Evolutionary conservation across 73 alveolate species (phyloP).

Genomic region (Stentor roeselii): DNA sequence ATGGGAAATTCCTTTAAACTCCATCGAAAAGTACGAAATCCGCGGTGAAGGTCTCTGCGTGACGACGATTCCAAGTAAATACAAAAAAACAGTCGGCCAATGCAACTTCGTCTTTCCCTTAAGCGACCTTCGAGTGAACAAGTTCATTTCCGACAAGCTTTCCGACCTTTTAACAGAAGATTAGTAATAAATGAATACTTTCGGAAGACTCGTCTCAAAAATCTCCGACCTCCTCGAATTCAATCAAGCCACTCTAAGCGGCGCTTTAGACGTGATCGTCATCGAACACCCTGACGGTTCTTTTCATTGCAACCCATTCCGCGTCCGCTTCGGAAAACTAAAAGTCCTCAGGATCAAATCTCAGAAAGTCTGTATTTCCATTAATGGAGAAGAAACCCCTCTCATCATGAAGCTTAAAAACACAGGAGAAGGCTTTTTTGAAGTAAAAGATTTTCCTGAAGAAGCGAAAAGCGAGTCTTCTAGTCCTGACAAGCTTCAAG

Average conservation of each 20-base stretch:
- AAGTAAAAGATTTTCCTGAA: not conserved
- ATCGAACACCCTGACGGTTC: conserved; percentile 78
- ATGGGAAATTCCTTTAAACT: not conserved
- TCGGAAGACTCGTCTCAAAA: not conserved
- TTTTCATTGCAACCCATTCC: conserved; percentile 74
- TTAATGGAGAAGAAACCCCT: conserved; percentile 64
- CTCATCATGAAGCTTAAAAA: conserved; percentile 76
- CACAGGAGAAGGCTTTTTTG: conserved; percentile 79
- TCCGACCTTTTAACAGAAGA: not conserved
- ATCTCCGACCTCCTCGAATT: not conserved
- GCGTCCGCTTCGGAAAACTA: conserved; percentile 83
- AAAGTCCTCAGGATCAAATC: conserved; percentile 51
- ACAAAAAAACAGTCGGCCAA: not conserved
- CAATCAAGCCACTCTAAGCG: conserved; percentile 42
- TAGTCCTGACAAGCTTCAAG: not conserved
- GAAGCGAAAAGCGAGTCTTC: not conserved
- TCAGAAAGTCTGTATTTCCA: conserved; percentile 40
- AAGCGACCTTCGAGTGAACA: not conserved
- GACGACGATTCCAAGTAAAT: not conserved
- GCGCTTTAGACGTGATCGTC: conserved; percentile 88
- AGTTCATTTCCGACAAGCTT: not conserved
- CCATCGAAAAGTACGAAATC: not conserved
- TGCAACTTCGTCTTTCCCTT: not conserved
- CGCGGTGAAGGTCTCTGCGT: not conserved
- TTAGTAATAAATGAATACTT: not conserved